Evolutionary conservation across 2,329 filamentous ascomycete species (phyloP), one percentile per base, ranked within the genome.

Genomic region (Fusarium sp.): DNA sequence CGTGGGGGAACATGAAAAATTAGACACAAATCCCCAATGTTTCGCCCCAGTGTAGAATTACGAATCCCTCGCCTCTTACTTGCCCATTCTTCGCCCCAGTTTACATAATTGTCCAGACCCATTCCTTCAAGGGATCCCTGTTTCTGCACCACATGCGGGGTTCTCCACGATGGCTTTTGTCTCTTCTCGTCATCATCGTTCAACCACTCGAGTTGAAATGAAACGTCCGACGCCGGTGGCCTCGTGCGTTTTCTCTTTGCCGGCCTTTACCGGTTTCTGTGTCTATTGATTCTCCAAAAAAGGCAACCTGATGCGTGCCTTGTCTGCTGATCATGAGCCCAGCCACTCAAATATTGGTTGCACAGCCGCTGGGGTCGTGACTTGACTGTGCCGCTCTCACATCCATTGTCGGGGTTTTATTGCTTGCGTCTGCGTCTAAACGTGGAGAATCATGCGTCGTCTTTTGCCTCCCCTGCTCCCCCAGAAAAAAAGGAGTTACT

Each of bases 271-370:
- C 58, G 58, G 58, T 61, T n/a, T n/a, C n/a, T n/a, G n/a, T n/a
- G n/a, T n/a, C n/a, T n/a, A n/a, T n/a, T n/a, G n/a, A n/a, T n/a
- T n/a, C n/a, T 29, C 76, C 57, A 31, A 67, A 76, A 67, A 27
- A 31, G 72, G 76, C 57, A 77, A 70, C 66, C 48, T 11, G 45
- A 39, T 65, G 67, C 76, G 66, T 77, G 76, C 65, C 71, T 41
- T 52, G 24, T 57, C 43, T 31, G 57, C 50, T 66, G 64, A 68
- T 29, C 39, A 65, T 50, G 24, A 29, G 37, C 45, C 41, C 35
- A 64, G 52, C 59, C 29, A 57, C 56, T 48, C 45, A 43, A 24
- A 41, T 45, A 52, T 73, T 67, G 65, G 70, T 27, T 60, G 63
- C 24, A 48, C 33, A 58, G 22, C 56, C 35, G 18, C 33, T 58